These are phyloP conservation scores for Penicillium palitans DNA, from an alignment of 2,329 filamentous ascomycete species.

Conservation along the genomic window DNA sequence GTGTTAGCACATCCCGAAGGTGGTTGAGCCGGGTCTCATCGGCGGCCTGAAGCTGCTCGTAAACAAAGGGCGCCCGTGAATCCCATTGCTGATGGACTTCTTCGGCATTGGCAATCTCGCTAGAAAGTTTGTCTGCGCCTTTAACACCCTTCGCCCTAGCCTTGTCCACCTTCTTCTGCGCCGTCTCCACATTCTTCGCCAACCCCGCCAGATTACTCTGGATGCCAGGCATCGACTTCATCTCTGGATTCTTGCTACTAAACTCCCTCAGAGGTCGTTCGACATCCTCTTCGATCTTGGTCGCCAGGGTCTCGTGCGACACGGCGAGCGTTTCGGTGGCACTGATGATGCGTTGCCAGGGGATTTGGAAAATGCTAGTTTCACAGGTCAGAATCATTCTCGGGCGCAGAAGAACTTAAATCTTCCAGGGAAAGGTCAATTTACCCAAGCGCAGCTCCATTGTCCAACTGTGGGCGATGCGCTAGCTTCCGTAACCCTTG, in stretches of 20 bases:
- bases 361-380: slow-evolving; percentile 77
- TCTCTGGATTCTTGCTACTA: slow-evolving; percentile 67
- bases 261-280: slow-evolving; percentile 81
- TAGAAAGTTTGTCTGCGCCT: slow-evolving; percentile 70
- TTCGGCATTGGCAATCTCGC: slow-evolving; percentile 71
- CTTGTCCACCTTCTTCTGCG: slow-evolving; percentile 83
- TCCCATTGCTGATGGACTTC: slow-evolving; percentile 85
- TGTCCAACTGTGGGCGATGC: slow-evolving; percentile 70
- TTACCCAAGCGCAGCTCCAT: slow-evolving; percentile 82
- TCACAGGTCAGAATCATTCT: slow-evolving; percentile 18
- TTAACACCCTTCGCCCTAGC: slow-evolving; percentile 76
- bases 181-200: slow-evolving; percentile 80
- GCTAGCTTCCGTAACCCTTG: slow-evolving; percentile 77
- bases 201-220: slow-evolving; percentile 76
- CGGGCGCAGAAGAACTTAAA: not conserved
- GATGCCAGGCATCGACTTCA: slow-evolving; percentile 77
- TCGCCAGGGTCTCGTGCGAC: slow-evolving; percentile 77
- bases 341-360: slow-evolving; percentile 84
- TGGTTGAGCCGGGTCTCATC: slow-evolving; percentile 90
- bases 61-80: slow-evolving; percentile 89
- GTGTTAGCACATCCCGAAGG: slow-evolving; percentile 84
- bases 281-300: slow-evolving; percentile 83
- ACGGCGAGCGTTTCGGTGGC: slow-evolving; percentile 78
- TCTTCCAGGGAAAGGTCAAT: slow-evolving; percentile 30
- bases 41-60: slow-evolving; percentile 85